Evolutionary conservation across 108 stramenopile species (phyloP).

Genomic region (Schizochytrium sp.): DNA sequence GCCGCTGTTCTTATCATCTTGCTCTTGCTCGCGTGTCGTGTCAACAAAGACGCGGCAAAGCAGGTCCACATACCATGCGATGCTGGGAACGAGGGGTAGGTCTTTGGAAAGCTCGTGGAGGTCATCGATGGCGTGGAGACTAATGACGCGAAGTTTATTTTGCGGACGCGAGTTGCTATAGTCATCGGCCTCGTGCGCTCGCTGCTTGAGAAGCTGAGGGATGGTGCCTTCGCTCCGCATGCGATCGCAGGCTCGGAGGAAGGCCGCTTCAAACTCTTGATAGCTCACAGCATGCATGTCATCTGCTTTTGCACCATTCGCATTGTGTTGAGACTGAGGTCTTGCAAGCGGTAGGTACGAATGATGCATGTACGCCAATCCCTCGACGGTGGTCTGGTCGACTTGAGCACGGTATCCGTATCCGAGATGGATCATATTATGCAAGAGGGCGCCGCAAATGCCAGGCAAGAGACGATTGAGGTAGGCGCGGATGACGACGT

Average conservation of each 20-base stretch:
- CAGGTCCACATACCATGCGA: neutral
- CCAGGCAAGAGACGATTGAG: neutral
- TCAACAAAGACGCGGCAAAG: neutral
- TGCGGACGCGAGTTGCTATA: neutral
- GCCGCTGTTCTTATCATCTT: neutral
- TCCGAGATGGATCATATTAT: neutral
- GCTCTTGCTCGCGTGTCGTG: neutral
- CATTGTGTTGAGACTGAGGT: neutral
- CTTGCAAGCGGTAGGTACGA: neutral
- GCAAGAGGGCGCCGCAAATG: neutral
- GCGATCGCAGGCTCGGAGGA: neutral
- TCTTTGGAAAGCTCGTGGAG: neutral
- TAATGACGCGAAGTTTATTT: neutral
- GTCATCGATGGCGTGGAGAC: neutral
- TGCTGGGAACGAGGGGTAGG: neutral
- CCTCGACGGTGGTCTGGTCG: neutral
- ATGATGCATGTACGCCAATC: constrained; percentile 3
- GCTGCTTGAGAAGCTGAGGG: neutral
- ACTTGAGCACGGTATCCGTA: neutral
- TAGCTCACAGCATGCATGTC: neutral
- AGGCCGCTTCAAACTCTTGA: neutral
- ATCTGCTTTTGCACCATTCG: neutral
- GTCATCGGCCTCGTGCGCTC: neutral
- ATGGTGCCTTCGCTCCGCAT: neutral
- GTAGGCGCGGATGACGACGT: neutral